phyloP scores from a whole-genome alignment of 306 rosid genomes.

The Carpinus fangiana region DNA sequence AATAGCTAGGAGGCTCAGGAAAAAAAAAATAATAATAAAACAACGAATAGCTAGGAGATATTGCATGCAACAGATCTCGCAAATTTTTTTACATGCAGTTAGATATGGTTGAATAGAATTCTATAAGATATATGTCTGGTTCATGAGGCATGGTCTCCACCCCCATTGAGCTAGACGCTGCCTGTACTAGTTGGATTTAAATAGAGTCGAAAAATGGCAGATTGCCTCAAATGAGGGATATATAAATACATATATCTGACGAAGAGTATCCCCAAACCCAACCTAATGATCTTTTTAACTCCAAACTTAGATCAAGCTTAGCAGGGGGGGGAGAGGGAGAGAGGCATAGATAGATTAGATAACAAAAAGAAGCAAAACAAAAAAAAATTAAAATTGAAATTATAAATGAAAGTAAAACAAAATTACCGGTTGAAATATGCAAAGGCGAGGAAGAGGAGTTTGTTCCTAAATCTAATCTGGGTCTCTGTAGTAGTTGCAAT shows the following conservation, averaged over 20 bases:
- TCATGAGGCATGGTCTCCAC: not conserved
- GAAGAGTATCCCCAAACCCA: conserved; percentile 1
- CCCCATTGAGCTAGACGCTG: too few species aligned
- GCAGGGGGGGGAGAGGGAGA: not conserved
- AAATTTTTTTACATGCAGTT: not conserved
- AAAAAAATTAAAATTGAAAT: not conserved
- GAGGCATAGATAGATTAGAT: not conserved
- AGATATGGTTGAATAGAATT: not conserved
- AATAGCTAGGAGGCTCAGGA: not conserved
- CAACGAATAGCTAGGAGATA: not conserved
- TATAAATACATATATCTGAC: not conserved
- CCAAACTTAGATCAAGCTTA: not conserved
- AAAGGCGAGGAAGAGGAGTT: not conserved
- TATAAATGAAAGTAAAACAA: not conserved
- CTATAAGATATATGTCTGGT: not conserved
- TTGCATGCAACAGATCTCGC: not conserved
- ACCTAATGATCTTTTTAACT: not conserved
- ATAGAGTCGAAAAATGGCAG: not conserved
- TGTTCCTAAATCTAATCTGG: not conserved
- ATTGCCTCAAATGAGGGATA: not conserved
- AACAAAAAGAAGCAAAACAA: not conserved
- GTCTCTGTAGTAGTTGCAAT: not conserved
- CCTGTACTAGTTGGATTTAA: not conserved
- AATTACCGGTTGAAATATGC: not conserved
- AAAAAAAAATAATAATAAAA: too few species aligned